Evolutionary conservation across 75 land plant genomes (phyloP).

Genomic region (Cupressus sempervirens): DNA sequence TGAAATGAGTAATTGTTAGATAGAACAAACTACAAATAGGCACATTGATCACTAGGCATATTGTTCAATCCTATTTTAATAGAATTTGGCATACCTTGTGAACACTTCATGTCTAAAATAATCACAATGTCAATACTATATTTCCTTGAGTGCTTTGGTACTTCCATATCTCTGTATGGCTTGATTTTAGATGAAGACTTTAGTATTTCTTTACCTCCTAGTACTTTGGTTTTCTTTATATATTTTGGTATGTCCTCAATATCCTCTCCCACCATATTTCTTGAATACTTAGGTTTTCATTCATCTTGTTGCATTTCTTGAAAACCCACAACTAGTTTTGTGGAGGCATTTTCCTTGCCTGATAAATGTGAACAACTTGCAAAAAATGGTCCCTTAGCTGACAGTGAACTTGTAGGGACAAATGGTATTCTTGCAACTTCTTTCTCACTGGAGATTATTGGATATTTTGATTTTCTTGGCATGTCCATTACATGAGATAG

Average conservation of each 20-base stretch:
- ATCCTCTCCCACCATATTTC: neutral
- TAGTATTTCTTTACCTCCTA: neutral
- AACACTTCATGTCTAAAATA: neutral
- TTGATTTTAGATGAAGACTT: neutral
- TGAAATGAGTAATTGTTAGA: neutral
- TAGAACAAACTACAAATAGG: constrained; percentile 8
- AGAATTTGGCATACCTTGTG: constrained; percentile 9
- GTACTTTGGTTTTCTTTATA: neutral
- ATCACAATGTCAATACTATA: neutral
- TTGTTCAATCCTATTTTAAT: constrained; percentile 5
- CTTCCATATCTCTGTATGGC: neutral
- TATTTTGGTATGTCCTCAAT: neutral
- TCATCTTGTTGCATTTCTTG: neutral
- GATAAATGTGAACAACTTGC: neutral
- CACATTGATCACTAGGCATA: constrained; percentile 1
- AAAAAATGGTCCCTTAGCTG: neutral
- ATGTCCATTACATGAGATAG: neutral
- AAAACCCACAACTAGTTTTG: neutral
- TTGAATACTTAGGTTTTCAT: neutral
- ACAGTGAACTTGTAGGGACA: neutral
- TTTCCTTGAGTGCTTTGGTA: neutral
- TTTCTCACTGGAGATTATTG: neutral
- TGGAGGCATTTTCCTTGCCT: neutral
- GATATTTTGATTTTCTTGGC: neutral
- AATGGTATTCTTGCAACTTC: too few species aligned